Conservation (phyloP, 2,329 filamentous ascomycete species). For the Phialocephala sp. region DNA sequence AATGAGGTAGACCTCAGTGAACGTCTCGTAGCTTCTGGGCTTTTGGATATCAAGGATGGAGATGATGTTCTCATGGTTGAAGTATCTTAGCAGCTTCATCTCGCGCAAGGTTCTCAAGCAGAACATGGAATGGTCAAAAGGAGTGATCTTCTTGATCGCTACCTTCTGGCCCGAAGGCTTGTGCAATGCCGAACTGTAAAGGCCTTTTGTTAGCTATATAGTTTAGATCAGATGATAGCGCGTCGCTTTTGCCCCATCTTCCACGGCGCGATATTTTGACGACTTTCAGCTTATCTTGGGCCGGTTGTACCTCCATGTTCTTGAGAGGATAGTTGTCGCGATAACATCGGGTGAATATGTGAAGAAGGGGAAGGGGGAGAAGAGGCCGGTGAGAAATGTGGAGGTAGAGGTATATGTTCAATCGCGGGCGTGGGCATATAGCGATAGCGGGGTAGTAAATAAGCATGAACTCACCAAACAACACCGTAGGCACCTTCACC, state of each 20-base stretch:
- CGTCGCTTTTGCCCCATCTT: neutral
- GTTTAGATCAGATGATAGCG: neutral
- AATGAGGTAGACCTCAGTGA: slow-evolving; percentile 98
- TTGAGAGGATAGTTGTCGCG: neutral
- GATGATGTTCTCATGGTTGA: slow-evolving; percentile 99
- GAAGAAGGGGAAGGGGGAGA: neutral
- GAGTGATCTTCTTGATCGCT: slow-evolving; percentile 99
- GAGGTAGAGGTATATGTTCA: neutral
- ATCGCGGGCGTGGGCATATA: slow-evolving; percentile 4
- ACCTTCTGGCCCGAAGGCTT: slow-evolving; percentile 98
- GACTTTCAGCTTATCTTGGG: too few relatives aligned
- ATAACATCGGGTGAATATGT: neutral
- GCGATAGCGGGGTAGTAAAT: slow-evolving; percentile 18
- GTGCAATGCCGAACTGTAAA: slow-evolving; percentile 85
- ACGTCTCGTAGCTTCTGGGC: slow-evolving; percentile 92
- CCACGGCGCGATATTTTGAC: neutral
- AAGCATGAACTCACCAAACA: slow-evolving; percentile 75
- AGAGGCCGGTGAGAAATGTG: neutral
- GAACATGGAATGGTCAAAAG: slow-evolving; percentile 99
- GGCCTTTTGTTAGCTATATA: neutral
- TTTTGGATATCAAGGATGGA: slow-evolving; percentile 99
- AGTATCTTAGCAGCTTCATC: slow-evolving; percentile 98
- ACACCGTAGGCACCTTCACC: slow-evolving; percentile 98
- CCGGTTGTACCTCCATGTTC: neutral
- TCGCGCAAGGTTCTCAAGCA: slow-evolving; percentile 94